Evolutionary conservation across 345 rosid genomes (phyloP), one percentile per base, ranked within the genome.

Genomic region (Syzygium jambos): DNA sequence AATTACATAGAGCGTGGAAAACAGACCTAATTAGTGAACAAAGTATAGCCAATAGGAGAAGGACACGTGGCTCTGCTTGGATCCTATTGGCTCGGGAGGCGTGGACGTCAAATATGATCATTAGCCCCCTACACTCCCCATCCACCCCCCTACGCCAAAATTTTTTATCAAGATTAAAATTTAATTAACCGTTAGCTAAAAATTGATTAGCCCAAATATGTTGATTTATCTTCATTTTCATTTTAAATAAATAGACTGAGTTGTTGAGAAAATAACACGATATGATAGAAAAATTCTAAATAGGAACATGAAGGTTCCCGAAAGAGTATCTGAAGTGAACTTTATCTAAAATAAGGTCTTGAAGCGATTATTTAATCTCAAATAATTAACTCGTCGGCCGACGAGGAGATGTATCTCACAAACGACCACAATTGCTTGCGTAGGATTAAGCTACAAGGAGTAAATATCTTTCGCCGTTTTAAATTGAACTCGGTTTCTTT

Each of bases 51-150:
- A 87, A 85, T 87, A 52, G 85, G 7, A 21, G 43, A 16, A 12
- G 34, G 88, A 63, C 90, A 46, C 84, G 88, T 89, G 87, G 83
- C 49, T 51, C 46, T 84, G 15, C 55, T 52, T 6, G 61, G 61
- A 84, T 38, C 46, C 59, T 52, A 30, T 84, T 84, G 55, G 86
- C n/a, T 30, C 16, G 30, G 17, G 41, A 43, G 61, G 43, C 86
- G 86, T 84, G 86, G 86, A 34, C 8, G 14, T 25, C 80, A 11
- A 11, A 1, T 19, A 19, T 17, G 25, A 38, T 34, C 46, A 17
- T 14, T 19, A 30, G 34, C 73, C 38, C 34, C 73, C 73, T 14
- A 13, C 38, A 8, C 0, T 43, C 57, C 34, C 77, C 21, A 30
- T 2, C 41, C 43, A 10, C 22, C 23, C 78, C 43, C 0, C 46